A percentile compares a stretch with the other conserved stretches of the same genome.
These are phyloP conservation scores for Plasmodium fragile DNA, from an alignment of 169 alveolate species.

Conservation along the genomic window DNA sequence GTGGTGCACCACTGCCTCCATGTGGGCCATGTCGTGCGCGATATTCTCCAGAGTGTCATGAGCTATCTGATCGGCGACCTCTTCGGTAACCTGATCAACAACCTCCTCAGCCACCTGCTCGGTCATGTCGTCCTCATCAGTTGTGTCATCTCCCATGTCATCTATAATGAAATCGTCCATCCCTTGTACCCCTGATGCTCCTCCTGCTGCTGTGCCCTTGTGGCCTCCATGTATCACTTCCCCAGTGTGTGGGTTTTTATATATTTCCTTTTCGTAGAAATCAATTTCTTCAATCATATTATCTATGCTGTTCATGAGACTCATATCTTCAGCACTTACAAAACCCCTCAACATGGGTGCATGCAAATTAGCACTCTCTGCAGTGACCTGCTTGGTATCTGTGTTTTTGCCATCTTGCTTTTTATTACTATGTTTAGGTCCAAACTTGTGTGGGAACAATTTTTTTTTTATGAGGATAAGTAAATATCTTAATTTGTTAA, in stretches of 20 bases:
- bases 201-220: too few relatives aligned
- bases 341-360: background rate
- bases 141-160: background rate
- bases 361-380: background rate
- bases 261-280: slow-evolving; percentile 14
- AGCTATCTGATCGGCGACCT: background rate
- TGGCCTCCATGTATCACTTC: too few relatives aligned
- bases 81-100: background rate
- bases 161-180: background rate
- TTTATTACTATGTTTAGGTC: background rate
- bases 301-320: slow-evolving; percentile 9
- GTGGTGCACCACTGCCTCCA: background rate
- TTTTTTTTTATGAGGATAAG: slow-evolving; percentile 14
- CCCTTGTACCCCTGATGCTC: background rate
- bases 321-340: background rate
- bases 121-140: background rate
- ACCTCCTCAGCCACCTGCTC: slow-evolving; percentile 11
- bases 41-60: background rate
- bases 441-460: background rate
- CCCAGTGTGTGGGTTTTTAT: background rate
- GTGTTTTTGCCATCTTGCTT: background rate
- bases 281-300: slow-evolving; percentile 40
- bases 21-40: background rate
- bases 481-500: slow-evolving; percentile 10
- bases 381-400: background rate